Base-by-base conservation (phyloP, 169 alveolate species). In the Babesia sp. region DNA sequence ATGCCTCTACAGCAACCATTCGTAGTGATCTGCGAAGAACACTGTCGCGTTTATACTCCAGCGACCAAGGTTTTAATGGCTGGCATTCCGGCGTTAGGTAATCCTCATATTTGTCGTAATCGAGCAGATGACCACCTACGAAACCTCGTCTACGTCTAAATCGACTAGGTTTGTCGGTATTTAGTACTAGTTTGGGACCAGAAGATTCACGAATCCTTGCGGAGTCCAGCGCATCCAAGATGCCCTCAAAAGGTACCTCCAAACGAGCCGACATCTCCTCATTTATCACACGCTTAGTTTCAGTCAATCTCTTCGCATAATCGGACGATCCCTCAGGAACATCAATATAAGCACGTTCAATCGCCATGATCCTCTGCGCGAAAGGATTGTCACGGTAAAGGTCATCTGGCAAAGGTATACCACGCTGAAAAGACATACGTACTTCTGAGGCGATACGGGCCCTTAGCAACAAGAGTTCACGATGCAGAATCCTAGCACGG, bases 1-100 rank as follows among this genome's bases (percentile, higher is more conserved):
- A 51, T 0, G 88, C 88, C 31, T 80, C 88, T 34, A 60, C 64
- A 4, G 83, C 77, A 2, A 80, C 45, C 50, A 46, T 61, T 5
- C 88, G 33, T 34, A 80, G 46, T 0, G 74, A 63, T 37, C 51
- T 66, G 5, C 51, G 22, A 46, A 26, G 44, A 22, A 34, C 22
- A 46, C 28, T 37, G 16, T 78, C 71, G 26, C 81, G 39, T 9
- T 28, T 6, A 24, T 61, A 39, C 22, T 39, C 71, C 36, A 28
- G 12, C 42, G 71, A 39, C 54, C 42, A 29, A 16, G 71, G 71
- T n/a, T 57, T 57, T 1, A 57, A 9, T 7, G 67, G 67, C 16
- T 14, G 5, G 41, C 41, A n/a, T 0, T 60, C 71, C 4, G 71
- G 56, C 9, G 31, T 39, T 12, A 29, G 31, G 29, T 59, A 56